Conservation (phyloP, 1,284 basidiomycete species). For the Mixia osmundae region DNA sequence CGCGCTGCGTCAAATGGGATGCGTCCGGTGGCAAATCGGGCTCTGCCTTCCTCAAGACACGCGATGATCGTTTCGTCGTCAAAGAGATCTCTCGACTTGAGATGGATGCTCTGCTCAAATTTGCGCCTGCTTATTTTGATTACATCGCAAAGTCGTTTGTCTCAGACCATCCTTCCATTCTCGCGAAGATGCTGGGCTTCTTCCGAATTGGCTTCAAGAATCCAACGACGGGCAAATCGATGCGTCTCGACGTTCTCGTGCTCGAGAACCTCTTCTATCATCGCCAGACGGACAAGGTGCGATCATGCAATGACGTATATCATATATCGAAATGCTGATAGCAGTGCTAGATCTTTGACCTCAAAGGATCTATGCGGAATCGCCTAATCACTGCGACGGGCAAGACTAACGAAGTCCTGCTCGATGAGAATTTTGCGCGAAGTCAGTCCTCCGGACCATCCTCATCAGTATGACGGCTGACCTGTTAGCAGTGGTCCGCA, state of each 20-base stretch:
- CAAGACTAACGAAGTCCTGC: conserved; percentile 68
- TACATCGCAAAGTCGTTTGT: too few relatives aligned
- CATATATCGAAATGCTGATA: not conserved
- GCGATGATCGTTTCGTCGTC: conserved; percentile 92
- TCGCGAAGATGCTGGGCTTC: conserved; percentile 94
- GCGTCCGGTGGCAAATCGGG: conserved; percentile 89
- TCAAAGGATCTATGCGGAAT: conserved; percentile 70
- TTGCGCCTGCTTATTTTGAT: conserved; percentile 91
- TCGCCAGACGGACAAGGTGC: conserved; percentile 56
- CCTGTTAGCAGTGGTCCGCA: conserved; percentile 15
- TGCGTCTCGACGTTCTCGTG: conserved; percentile 82
- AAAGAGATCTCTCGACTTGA: conserved; percentile 86
- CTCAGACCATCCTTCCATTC: conserved; percentile 42
- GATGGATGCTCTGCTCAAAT: conserved; percentile 83
- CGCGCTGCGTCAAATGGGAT: conserved; percentile 90
- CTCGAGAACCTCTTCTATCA: conserved; percentile 96
- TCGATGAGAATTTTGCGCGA: conserved; percentile 42
- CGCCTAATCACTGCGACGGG: conserved; percentile 77
- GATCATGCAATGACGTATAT: too few relatives aligned
- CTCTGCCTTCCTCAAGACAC: conserved; percentile 84
- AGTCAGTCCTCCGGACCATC: conserved; percentile 7
- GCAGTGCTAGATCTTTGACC: conserved; percentile 52
- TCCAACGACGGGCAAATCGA: conserved; percentile 46
- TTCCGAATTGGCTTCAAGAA: conserved; percentile 88
- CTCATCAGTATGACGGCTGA: conserved; percentile 21